Conservation (phyloP, 257 asterid species). For the Nicotiana tabacum region DNA sequence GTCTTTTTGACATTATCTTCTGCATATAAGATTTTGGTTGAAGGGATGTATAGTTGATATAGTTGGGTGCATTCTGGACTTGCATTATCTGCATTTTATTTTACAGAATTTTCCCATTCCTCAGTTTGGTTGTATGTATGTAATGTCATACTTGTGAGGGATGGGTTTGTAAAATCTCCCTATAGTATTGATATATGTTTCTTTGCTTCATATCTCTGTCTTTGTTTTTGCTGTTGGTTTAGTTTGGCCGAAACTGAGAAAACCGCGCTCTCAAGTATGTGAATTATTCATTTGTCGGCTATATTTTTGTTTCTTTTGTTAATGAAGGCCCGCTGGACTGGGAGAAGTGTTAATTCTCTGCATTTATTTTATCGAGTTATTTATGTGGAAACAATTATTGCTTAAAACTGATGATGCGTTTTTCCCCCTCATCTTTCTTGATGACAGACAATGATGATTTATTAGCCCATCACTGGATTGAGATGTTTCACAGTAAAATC, state of each 20-base stretch:
- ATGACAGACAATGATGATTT: too few species aligned
- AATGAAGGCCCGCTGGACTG: neutral
- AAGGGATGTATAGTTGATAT: slow-evolving; percentile 23
- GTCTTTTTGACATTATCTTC: slow-evolving; percentile 5
- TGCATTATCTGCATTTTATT: neutral
- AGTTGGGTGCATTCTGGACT: neutral
- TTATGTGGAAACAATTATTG: too few species aligned
- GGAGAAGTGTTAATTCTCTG: neutral
- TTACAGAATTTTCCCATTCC: slow-evolving; percentile 2
- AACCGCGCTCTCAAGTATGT: neutral
- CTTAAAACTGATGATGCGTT: too few species aligned
- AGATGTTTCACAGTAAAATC: too few species aligned
- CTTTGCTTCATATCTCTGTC: neutral
- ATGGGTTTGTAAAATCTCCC: slow-evolving; percentile 13
- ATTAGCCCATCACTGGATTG: too few species aligned
- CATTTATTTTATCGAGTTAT: too few species aligned
- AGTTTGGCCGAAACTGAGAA: neutral
- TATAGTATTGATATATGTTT: slow-evolving; percentile 5
- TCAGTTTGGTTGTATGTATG: slow-evolving; percentile 19
- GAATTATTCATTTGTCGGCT: neutral
- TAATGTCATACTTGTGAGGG: slow-evolving; percentile 11
- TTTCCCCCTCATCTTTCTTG: too few species aligned
- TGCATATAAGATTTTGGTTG: slow-evolving; percentile 21
- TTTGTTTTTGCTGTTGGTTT: neutral
- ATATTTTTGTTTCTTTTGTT: neutral